A percentile compares a stretch with the other conserved stretches of the same genome.
phyloP scores from a whole-genome alignment of 257 asterid species.

The Lavandula angustifolia region DNA sequence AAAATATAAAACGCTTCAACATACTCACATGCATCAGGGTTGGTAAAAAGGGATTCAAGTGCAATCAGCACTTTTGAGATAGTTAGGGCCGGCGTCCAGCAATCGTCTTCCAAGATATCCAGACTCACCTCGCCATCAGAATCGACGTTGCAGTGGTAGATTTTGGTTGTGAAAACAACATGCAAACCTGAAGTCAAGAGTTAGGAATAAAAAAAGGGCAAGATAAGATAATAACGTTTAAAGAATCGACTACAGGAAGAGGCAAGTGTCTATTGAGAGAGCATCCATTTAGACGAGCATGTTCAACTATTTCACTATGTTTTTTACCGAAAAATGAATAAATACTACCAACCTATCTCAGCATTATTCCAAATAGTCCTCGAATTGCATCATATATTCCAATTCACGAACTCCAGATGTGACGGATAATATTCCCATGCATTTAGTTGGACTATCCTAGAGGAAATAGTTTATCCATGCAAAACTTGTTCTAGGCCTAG shows the following conservation, averaged over 20 bases:
- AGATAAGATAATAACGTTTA: neutral
- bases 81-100: constrained; percentile 97
- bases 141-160: constrained; percentile 89
- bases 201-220: constrained; percentile 30
- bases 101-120: constrained; percentile 76
- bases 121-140: constrained; percentile 71
- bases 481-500: neutral
- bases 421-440: neutral
- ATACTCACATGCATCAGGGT: constrained; percentile 73
- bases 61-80: constrained; percentile 83
- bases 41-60: constrained; percentile 73
- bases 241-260: neutral
- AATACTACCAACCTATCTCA: neutral
- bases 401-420: neutral
- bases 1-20: neutral
- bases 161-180: constrained; percentile 89
- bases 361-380: neutral
- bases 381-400: neutral
- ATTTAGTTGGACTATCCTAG: constrained; percentile 6
- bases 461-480: neutral
- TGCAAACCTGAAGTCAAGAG: constrained; percentile 59
- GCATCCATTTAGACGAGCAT: constrained; percentile 7
- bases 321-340: neutral
- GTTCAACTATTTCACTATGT: neutral
- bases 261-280: neutral